Evolutionary conservation across 2,329 filamentous ascomycete genomes (phyloP).

Genomic region (Aschersonia sp.): DNA sequence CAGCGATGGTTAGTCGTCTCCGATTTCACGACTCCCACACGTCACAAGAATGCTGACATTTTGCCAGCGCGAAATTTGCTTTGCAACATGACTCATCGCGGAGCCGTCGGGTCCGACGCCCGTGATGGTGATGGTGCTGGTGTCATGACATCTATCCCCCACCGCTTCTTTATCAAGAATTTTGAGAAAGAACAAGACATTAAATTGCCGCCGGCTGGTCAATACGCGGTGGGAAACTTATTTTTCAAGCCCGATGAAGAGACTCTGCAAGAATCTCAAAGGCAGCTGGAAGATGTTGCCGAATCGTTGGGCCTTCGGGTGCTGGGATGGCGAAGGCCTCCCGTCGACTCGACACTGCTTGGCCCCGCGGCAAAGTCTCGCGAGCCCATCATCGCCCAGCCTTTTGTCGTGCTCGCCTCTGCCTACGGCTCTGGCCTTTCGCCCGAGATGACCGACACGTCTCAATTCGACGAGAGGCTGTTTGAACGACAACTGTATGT

Average conservation of each 20-base stretch:
- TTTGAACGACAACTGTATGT: conserved; percentile 94
- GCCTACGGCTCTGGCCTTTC: conserved; percentile 71
- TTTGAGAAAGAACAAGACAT: conserved; percentile 84
- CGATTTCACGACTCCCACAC: not conserved
- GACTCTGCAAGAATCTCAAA: conserved; percentile 77
- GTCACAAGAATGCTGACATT: conserved; percentile 1
- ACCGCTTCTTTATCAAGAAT: conserved; percentile 97
- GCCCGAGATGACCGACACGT: conserved; percentile 63
- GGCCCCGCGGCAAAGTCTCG: conserved; percentile 85
- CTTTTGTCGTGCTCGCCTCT: conserved; percentile 78
- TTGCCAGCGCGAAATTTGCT: conserved; percentile 48
- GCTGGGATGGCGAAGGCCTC: conserved; percentile 91
- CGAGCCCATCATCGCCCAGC: conserved; percentile 90
- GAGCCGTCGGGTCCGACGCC: conserved; percentile 93
- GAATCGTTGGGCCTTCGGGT: conserved; percentile 77
- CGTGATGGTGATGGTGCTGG: conserved; percentile 96
- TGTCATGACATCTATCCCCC: conserved; percentile 98
- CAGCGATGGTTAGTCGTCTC: conserved; percentile 65
- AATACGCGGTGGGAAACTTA: conserved; percentile 93
- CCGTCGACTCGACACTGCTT: conserved; percentile 81
- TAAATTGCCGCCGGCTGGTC: conserved; percentile 72
- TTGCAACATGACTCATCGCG: conserved; percentile 99
- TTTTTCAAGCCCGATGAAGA: conserved; percentile 97
- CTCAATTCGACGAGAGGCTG: conserved; percentile 66
- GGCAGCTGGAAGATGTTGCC: conserved; percentile 87